Evolutionary conservation across 2,329 filamentous ascomycete genomes (phyloP).

Genomic region (Capronia epimyces): DNA sequence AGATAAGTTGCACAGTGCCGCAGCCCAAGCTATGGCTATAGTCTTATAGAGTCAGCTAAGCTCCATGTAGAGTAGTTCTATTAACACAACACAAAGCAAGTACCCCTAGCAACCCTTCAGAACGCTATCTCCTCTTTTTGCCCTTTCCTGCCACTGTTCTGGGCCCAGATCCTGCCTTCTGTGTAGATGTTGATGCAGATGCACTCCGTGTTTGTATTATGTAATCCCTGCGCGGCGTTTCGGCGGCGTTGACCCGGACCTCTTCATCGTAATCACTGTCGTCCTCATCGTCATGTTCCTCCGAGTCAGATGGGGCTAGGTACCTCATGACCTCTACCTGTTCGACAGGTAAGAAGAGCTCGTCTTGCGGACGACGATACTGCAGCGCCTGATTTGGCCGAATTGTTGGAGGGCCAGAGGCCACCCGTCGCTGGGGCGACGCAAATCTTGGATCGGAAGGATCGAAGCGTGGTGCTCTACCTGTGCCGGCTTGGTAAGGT

Average conservation of each 20-base stretch:
- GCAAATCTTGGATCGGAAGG: slow-evolving; percentile 34
- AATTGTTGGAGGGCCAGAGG: slow-evolving; percentile 36
- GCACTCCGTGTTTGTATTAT: slow-evolving; percentile 27
- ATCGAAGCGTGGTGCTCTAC: slow-evolving; percentile 27
- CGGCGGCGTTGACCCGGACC: slow-evolving; percentile 22
- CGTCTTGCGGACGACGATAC: slow-evolving; percentile 26
- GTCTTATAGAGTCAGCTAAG: no score
- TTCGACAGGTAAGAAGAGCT: slow-evolving; percentile 22
- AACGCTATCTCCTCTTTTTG: slow-evolving; percentile 19
- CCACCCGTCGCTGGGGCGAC: slow-evolving; percentile 37
- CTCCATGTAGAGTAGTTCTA: not conserved
- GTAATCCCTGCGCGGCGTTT: slow-evolving; percentile 20
- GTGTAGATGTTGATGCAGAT: slow-evolving; percentile 9
- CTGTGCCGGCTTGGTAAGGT: slow-evolving; percentile 34
- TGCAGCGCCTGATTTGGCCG: slow-evolving; percentile 9
- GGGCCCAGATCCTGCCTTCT: slow-evolving; percentile 3
- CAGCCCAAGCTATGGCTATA: no score
- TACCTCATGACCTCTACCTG: slow-evolving; percentile 25
- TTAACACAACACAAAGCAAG: slow-evolving; percentile 1
- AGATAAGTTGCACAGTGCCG: no score
- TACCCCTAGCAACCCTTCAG: no score
- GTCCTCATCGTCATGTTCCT: slow-evolving; percentile 17
- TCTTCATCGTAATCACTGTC: slow-evolving; percentile 22
- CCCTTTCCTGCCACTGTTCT: slow-evolving; percentile 14
- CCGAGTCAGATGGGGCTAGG: slow-evolving; percentile 18